These are phyloP conservation scores for Leishmania mexicana DNA, from an alignment of 208 protist species.

Conservation along the genomic window DNA sequence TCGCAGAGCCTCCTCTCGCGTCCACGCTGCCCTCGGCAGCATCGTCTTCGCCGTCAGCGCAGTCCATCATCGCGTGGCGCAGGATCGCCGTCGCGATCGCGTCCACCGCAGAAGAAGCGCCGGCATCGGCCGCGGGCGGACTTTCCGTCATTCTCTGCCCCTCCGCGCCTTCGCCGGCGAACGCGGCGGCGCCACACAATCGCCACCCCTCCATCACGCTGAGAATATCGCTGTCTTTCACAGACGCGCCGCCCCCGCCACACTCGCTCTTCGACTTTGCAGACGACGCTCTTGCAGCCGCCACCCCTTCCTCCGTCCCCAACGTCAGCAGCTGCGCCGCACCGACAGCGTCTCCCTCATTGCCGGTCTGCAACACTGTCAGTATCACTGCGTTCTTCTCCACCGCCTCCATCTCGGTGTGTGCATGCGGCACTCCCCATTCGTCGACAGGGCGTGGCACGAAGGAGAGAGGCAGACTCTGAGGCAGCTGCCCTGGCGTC, in stretches of 20 bases:
- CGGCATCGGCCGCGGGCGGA: not conserved
- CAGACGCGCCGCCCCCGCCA: not conserved
- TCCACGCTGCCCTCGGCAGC: not conserved
- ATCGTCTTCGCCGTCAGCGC: not conserved
- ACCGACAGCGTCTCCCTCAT: not conserved
- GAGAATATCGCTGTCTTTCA: constrained; percentile 1
- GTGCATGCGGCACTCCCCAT: constrained; percentile 46
- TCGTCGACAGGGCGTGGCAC: constrained; percentile 37
- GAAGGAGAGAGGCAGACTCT: constrained; percentile 20
- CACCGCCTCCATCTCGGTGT: constrained; percentile 58
- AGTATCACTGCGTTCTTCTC: constrained; percentile 77
- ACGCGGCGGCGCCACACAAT: not conserved
- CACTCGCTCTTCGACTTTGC: not conserved
- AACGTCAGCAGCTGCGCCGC: not conserved
- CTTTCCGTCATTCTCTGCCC: not conserved
- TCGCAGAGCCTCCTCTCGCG: not conserved
- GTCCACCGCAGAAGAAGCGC: constrained; percentile 1
- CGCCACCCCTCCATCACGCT: not conserved
- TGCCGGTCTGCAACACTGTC: constrained; percentile 46
- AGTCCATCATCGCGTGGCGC: constrained; percentile 18
- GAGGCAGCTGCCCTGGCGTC: not conserved
- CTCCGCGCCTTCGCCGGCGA: not conserved
- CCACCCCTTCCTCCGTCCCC: not conserved
- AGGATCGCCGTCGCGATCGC: constrained; percentile 21
- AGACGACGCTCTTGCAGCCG: not conserved